Percentiles rank a stretch among this genome's conserved stretches.
These are phyloP conservation scores for Sphagnum tenellum DNA, from an alignment of 225 moss, liverwort and hornwort genomes.

Conservation along the genomic window DNA sequence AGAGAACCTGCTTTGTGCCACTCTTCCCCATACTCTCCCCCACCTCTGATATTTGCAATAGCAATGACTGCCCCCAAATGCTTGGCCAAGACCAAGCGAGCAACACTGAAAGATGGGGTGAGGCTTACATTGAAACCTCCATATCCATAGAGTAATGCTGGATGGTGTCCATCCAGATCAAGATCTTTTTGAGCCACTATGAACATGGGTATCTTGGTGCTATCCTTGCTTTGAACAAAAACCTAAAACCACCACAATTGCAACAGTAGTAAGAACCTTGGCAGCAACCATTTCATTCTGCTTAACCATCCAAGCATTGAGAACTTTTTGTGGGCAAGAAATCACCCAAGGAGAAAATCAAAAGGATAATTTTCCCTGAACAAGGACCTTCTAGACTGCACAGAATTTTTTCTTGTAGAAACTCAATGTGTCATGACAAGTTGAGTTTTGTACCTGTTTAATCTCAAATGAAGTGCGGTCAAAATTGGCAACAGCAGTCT, in stretches of 20 bases:
- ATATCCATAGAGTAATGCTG: slow-evolving; percentile 76
- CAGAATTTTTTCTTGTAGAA: too few species aligned
- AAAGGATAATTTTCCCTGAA: not conserved
- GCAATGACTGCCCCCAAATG: slow-evolving; percentile 73
- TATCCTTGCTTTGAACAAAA: slow-evolving; percentile 72
- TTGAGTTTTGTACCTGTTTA: slow-evolving; percentile 37
- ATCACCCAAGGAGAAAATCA: not conserved
- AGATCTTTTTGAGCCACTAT: slow-evolving; percentile 53
- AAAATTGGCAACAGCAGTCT: slow-evolving; percentile 46
- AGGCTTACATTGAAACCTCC: slow-evolving; percentile 88
- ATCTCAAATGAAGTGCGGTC: slow-evolving; percentile 65
- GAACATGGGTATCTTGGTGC: slow-evolving; percentile 74
- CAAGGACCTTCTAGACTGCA: too few species aligned
- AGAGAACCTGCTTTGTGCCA: slow-evolving; percentile 93
- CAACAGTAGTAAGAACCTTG: too few species aligned
- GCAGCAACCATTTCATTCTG: too few species aligned
- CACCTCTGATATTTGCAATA: slow-evolving; percentile 81
- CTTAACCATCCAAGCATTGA: not conserved
- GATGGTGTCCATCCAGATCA: slow-evolving; percentile 48
- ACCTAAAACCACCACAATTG: slow-evolving; percentile 19
- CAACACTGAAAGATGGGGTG: slow-evolving; percentile 74
- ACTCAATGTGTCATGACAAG: too few species aligned
- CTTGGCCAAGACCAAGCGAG: slow-evolving; percentile 59
- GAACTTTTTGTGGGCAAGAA: not conserved
- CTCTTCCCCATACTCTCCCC: slow-evolving; percentile 90